These are phyloP conservation scores for Vitis hybrid DNA, from an alignment of 177 flowering plant genomes.

Conservation along the genomic window DNA sequence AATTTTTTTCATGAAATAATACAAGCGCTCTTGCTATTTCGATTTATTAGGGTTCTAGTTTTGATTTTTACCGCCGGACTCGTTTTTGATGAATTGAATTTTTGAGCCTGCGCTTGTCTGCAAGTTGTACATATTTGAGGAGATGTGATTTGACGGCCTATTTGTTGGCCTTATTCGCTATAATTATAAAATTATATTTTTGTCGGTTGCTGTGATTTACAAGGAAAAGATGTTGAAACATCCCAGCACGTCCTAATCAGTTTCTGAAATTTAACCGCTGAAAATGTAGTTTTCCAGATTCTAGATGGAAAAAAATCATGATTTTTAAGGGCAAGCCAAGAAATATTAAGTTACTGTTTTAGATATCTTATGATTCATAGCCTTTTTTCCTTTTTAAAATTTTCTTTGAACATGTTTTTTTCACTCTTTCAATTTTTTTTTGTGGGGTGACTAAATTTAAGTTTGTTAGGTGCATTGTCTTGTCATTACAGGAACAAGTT, in stretches of 20 bases:
- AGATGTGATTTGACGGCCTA: slow-evolving; percentile 9
- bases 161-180: neutral
- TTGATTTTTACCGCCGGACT: no score
- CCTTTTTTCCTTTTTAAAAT: neutral
- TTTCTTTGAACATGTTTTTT: neutral
- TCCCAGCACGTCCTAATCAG: slow-evolving; percentile 15
- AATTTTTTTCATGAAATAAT: no score
- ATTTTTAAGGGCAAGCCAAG: no score
- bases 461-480: slow-evolving; percentile 25
- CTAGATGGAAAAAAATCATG: no score
- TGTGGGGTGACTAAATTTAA: neutral
- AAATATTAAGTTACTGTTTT: neutral
- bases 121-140: neutral
- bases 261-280: slow-evolving; percentile 5
- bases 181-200: neutral
- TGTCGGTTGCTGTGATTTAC: slow-evolving; percentile 17
- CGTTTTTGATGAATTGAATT: no score
- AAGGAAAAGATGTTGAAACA: slow-evolving; percentile 13
- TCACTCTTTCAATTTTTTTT: neutral
- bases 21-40: no score
- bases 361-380: neutral
- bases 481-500: slow-evolving; percentile 8
- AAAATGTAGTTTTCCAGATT: neutral
- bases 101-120: neutral
- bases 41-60: no score